phyloP scores from a whole-genome alignment of 1,139 yeast species.

The Kodamaea derodonti region DNA sequence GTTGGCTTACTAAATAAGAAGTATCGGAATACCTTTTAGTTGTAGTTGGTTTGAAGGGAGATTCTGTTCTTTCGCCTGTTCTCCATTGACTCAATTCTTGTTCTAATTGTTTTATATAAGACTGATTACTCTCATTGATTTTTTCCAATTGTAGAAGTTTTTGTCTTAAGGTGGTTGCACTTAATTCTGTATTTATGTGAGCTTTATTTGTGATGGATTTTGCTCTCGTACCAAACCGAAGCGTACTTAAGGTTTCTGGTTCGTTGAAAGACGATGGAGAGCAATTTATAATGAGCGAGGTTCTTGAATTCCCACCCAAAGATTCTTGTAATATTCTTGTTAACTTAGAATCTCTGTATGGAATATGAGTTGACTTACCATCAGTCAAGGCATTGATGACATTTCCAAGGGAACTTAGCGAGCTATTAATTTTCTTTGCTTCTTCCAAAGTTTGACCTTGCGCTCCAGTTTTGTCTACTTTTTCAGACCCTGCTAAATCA shows the following conservation, averaged over 20 bases:
- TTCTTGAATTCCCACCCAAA: conserved; percentile 82
- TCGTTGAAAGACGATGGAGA: conserved; percentile 65
- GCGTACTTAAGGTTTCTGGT: conserved; percentile 69
- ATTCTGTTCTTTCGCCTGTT: conserved; percentile 11
- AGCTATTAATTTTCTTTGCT: conserved; percentile 78
- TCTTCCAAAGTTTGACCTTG: conserved; percentile 74
- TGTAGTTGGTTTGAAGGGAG: conserved; percentile 7
- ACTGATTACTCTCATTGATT: conserved; percentile 41
- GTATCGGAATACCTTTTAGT: conserved; percentile 8
- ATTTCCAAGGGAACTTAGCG: conserved; percentile 74
- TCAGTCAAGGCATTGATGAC: conserved; percentile 80
- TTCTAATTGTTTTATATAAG: conserved; percentile 48
- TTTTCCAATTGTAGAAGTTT: conserved; percentile 47
- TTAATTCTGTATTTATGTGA: conserved; percentile 65
- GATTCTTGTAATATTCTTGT: conserved; percentile 83
- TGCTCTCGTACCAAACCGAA: conserved; percentile 79
- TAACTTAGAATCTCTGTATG: conserved; percentile 79
- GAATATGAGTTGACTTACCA: conserved; percentile 60
- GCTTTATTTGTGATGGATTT: conserved; percentile 68
- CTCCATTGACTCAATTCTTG: conserved; percentile 35
- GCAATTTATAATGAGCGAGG: conserved; percentile 74
- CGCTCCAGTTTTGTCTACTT: conserved; percentile 80
- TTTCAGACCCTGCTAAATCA: conserved; percentile 89
- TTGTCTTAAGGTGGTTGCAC: conserved; percentile 51
- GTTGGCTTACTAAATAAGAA: conserved; percentile 6